Evolutionary conservation across 768 basidiomycete genomes (phyloP).

Genomic region (Pleurotus eryngii): DNA sequence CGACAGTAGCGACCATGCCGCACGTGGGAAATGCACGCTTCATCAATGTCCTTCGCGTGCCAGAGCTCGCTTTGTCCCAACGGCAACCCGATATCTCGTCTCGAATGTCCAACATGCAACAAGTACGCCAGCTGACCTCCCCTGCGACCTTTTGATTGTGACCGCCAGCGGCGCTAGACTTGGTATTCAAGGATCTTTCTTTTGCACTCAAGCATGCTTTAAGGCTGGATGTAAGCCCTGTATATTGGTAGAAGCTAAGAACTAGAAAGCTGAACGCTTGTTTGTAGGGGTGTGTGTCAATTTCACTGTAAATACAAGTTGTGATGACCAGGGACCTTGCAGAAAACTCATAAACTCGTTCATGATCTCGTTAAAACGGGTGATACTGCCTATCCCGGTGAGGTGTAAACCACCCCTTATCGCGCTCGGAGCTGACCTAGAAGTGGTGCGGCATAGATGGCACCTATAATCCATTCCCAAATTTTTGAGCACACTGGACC

Average conservation of each 20-base stretch:
- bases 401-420: not conserved
- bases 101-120: constrained; percentile 93
- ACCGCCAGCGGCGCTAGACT: constrained; percentile 41
- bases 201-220: constrained; percentile 96
- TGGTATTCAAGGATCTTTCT: constrained; percentile 81
- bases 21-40: too few relatives aligned
- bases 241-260: not conserved
- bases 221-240: constrained; percentile 80
- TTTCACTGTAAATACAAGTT: not conserved
- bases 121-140: constrained; percentile 56
- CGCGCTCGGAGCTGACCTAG: not conserved
- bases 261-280: not conserved
- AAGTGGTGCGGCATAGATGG: constrained; percentile 46
- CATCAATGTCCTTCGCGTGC: constrained; percentile 37
- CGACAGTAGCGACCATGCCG: too few relatives aligned
- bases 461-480: constrained; percentile 76
- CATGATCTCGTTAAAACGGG: constrained; percentile 50
- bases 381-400: not conserved
- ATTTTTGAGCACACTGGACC: constrained; percentile 76
- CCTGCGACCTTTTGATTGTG: not conserved
- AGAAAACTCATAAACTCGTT: constrained; percentile 83
- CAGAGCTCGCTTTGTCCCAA: constrained; percentile 75
- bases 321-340: constrained; percentile 3
- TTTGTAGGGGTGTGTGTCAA: constrained; percentile 19
- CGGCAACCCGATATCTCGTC: constrained; percentile 77